Base-by-base conservation (phyloP, 768 basidiomycete genomes). In the Galerina marginata region DNA sequence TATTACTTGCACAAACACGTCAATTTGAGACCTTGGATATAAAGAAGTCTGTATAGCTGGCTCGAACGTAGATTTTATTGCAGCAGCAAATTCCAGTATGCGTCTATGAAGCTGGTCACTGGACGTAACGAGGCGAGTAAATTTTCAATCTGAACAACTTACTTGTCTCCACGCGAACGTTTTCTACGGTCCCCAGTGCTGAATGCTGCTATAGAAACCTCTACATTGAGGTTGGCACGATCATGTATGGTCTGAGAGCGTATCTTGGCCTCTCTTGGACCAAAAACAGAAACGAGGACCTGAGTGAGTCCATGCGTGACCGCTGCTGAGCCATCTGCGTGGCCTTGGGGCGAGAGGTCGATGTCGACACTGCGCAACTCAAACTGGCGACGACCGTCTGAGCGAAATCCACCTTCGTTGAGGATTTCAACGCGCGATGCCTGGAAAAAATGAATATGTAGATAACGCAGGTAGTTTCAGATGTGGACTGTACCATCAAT, bases 21-120 rank as follows among this genome's bases (percentile, higher is more conserved):
- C 93, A 72, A 99, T 97, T 72, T 95, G 89, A 37, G 92, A 92
- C 50, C 97, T 89, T 20, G 96, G 96, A 76, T 97, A 98, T 48
- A 99, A 84, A 61, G 83, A 84, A 6, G 92, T 91, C 71, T 95
- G 92, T 23, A 99, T 86, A 56, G 96, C 94, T 43, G 96, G 95
- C 71, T 99, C 96, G 71, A 99, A 99, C 0, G 97, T 99, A 33
- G 93, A 89, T 77, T 93, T 92, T 63, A 99, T 88, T 23, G 89
- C 86, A 2, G 93, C 82, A 10, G 90, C 92, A 63, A 97, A 81
- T 76, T 99, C 97, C 61, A 92, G 79, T 63, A 93, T 82, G 14
- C 95, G 93, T 75, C 96, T 96, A 65, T 47, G 50, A 37, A 46
- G 40, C 25, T 29, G 15, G 23, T 56, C 6, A 45, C 38, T 39